Evolutionary conservation across 495 filamentous ascomycete species (phyloP).

Genomic region (Aspergillus bridgeri): DNA sequence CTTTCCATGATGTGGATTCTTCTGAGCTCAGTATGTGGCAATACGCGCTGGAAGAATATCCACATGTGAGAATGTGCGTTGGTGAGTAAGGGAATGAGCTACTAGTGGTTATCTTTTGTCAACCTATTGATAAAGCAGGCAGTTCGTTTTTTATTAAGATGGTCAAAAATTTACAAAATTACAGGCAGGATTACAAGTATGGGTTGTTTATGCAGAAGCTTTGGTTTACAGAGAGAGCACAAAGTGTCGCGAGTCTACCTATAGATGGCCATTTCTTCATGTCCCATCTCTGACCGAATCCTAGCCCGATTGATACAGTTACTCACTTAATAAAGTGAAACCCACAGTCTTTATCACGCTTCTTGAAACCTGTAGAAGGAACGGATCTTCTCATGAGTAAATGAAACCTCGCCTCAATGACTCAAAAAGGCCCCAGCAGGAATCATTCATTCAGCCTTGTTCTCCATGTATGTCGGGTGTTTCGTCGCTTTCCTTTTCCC

Average conservation of each 20-base stretch:
- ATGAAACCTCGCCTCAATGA: background rate
- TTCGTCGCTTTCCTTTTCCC: constrained; percentile 56
- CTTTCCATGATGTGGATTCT: background rate
- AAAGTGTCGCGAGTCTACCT: constrained; percentile 10
- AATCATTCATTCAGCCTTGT: constrained; percentile 3
- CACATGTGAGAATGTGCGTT: background rate
- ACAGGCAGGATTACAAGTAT: constrained; percentile 19
- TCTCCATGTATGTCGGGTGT: background rate
- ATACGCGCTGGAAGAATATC: background rate
- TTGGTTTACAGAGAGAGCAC: constrained; percentile 20
- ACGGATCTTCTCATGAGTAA: background rate
- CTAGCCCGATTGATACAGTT: constrained; percentile 9
- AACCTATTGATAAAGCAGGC: constrained; percentile 4
- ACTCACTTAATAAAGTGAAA: constrained; percentile 1
- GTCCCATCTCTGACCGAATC: constrained; percentile 10
- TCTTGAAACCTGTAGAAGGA: background rate
- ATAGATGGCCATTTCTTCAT: constrained; percentile 10
- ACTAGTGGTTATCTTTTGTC: background rate
- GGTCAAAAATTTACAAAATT: constrained; percentile 20
- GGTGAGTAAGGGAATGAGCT: background rate
- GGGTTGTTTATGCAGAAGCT: constrained; percentile 18
- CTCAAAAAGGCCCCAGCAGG: background rate
- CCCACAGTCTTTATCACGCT: background rate
- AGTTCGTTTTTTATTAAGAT: constrained; percentile 21
- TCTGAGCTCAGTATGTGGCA: background rate